These are phyloP conservation scores for Asparagopsis taxiformis DNA, from an alignment of 31 red algal genomes.

Conservation along the genomic window DNA sequence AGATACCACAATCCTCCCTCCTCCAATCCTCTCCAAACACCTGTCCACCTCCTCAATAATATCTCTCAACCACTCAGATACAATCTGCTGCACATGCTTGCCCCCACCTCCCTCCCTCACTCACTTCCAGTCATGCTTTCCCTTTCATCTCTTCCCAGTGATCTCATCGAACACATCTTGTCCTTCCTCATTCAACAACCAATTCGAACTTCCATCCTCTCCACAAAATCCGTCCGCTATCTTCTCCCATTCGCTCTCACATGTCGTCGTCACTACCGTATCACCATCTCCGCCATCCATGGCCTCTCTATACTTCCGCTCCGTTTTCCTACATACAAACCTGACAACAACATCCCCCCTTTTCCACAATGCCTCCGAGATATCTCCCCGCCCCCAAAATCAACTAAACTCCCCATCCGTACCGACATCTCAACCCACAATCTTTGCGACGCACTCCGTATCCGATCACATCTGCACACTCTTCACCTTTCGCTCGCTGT, in stretches of 20 bases:
- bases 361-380: neutral
- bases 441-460: neutral
- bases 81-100: too few relatives aligned
- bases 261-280: slow-evolving; percentile 28
- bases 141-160: too few relatives aligned
- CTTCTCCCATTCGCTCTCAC: slow-evolving; percentile 52
- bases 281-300: slow-evolving; percentile 14
- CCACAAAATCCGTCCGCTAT: slow-evolving; percentile 33
- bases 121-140: too few relatives aligned
- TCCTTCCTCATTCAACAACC: slow-evolving; percentile 16
- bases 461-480: neutral
- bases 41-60: too few relatives aligned
- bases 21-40: too few relatives aligned
- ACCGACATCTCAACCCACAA: neutral
- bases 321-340: slow-evolving; percentile 19
- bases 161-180: slow-evolving; percentile 42
- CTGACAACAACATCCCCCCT: neutral
- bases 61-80: too few relatives aligned
- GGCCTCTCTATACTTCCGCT: slow-evolving; percentile 30
- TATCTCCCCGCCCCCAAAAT: slow-evolving; percentile 2
- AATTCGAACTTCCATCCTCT: slow-evolving; percentile 7
- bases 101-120: too few relatives aligned
- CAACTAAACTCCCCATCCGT: neutral
- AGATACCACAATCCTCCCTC: too few relatives aligned
- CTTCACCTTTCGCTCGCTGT: slow-evolving; percentile 12